These are phyloP conservation scores for Saccharata proteae DNA, from an alignment of 2,329 filamentous ascomycete genomes.

Conservation along the genomic window DNA sequence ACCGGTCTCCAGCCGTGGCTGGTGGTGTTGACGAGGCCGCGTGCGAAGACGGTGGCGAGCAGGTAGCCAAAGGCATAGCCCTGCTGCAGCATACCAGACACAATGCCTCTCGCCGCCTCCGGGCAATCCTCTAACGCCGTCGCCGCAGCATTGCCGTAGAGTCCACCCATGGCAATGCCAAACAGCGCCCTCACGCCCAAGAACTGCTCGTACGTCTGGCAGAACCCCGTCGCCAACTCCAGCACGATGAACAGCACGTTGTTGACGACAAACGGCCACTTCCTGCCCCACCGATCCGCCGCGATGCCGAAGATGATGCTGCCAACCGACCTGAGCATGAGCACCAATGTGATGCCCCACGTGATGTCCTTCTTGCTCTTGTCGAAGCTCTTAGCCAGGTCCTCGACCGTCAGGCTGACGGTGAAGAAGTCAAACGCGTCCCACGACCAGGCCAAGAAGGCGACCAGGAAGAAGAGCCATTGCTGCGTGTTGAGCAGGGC, in stretches of 20 bases:
- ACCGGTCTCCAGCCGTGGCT: slow-evolving; percentile 64
- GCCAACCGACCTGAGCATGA: slow-evolving; percentile 51
- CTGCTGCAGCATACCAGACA: slow-evolving; percentile 51
- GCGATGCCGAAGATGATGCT: slow-evolving; percentile 44
- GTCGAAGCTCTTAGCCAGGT: slow-evolving; percentile 42
- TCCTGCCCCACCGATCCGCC: slow-evolving; percentile 43
- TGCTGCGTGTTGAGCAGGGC: slow-evolving; percentile 40
- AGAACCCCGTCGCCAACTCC: slow-evolving; percentile 49
- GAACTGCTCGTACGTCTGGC: slow-evolving; percentile 45
- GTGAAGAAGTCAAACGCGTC: slow-evolving; percentile 51
- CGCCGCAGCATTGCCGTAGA: slow-evolving; percentile 50
- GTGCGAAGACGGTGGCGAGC: slow-evolving; percentile 44
- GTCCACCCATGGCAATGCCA: slow-evolving; percentile 52
- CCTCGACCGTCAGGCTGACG: slow-evolving; percentile 43
- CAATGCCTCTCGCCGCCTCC: slow-evolving; percentile 43
- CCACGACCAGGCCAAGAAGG: slow-evolving; percentile 37
- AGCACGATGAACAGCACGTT: slow-evolving; percentile 49
- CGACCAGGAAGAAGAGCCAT: slow-evolving; percentile 45
- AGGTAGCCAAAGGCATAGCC: slow-evolving; percentile 54
- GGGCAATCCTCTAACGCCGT: slow-evolving; percentile 53
- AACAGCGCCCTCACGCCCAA: slow-evolving; percentile 48
- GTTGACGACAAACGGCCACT: slow-evolving; percentile 48
- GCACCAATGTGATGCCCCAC: slow-evolving; percentile 37
- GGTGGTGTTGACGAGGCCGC: slow-evolving; percentile 62
- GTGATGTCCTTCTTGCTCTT: slow-evolving; percentile 47